Base-by-base conservation (phyloP, 371 early-diverging fungal species). In the Mucor ambiguus region DNA sequence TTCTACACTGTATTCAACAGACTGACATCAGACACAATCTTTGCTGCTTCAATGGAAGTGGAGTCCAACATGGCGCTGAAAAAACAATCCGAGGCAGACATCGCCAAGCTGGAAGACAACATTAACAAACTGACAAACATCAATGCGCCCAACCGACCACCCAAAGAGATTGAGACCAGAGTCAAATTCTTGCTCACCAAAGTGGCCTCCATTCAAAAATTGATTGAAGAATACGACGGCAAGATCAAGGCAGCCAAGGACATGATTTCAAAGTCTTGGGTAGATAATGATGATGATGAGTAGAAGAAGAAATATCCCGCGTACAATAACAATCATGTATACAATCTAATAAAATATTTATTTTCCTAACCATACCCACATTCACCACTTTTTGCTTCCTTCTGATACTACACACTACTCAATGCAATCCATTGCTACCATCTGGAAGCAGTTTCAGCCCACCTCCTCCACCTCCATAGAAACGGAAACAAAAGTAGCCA, bases 21-120 rank as follows among this genome's bases (percentile, higher is more conserved):
- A 30, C 85, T 98, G 22, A 69, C 86, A 10, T 68, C 78, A 10
- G 96, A 96, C 70, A 60, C 64, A 8, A 83, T 86, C 1, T 92
- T 94, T 74, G 76, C 90, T 2, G 91, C 92, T 1, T 85, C 90
- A 3, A 94, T 97, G 95, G 84, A 91, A 30, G 78, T 95, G 24
- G 85, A 90, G 62, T 85, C 90, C 22, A 79, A 85, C 70, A 89
- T 89, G 69, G 80, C 75, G 55, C 77, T 94, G 44, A 89, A 88
- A 30, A 84, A 82, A 63, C 76, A 84, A 26, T 90, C 93, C 68
- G 89, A 86, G 38, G 82, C 76, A 30, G 89, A 89, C 49, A 84
- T 97, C 56, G 68, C 77, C 58, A 87, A 87, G 60, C 83, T 80
- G 60, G 93, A 95, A 69, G 86, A 85, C 5, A 95, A 93, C 66